Conservation (phyloP, 441 rosid species). For the Gossypium laxum region DNA sequence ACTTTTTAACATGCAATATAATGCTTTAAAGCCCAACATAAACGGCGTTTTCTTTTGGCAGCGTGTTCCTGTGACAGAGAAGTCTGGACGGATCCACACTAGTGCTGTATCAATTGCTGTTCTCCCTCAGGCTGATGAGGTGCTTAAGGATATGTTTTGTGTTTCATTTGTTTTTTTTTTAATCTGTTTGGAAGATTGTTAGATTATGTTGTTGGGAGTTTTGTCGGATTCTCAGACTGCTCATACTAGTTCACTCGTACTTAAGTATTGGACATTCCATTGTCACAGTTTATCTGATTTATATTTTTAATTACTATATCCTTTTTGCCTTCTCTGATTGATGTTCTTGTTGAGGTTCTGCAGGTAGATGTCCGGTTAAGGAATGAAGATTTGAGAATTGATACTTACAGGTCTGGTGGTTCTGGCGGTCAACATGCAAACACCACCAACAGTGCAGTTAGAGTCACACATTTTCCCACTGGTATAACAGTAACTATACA, state of each 20-base stretch:
- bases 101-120: slow-evolving; percentile 92
- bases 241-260: neutral
- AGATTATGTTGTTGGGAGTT: neutral
- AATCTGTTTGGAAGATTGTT: neutral
- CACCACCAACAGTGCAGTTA: slow-evolving; percentile 90
- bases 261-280: neutral
- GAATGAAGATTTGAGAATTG: slow-evolving; percentile 84
- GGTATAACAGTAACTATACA: slow-evolving; percentile 78
- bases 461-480: slow-evolving; percentile 65
- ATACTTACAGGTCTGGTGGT: slow-evolving; percentile 85
- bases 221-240: neutral
- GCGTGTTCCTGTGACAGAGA: slow-evolving; percentile 94
- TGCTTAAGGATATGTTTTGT: slow-evolving; percentile 21
- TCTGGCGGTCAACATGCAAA: slow-evolving; percentile 93
- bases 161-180: neutral
- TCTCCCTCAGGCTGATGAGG: slow-evolving; percentile 98
- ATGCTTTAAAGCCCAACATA: slow-evolving; percentile 10
- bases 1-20: slow-evolving; percentile 4
- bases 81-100: slow-evolving; percentile 81
- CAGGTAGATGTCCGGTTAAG: slow-evolving; percentile 84
- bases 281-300: neutral
- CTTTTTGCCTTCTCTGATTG: slow-evolving; percentile 10
- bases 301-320: neutral
- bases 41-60: slow-evolving; percentile 31
- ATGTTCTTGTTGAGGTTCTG: slow-evolving; percentile 19